Evolutionary conservation across 768 basidiomycete species (phyloP), one percentile per base, ranked within the genome.

Genomic region (Boletus reticuloceps): DNA sequence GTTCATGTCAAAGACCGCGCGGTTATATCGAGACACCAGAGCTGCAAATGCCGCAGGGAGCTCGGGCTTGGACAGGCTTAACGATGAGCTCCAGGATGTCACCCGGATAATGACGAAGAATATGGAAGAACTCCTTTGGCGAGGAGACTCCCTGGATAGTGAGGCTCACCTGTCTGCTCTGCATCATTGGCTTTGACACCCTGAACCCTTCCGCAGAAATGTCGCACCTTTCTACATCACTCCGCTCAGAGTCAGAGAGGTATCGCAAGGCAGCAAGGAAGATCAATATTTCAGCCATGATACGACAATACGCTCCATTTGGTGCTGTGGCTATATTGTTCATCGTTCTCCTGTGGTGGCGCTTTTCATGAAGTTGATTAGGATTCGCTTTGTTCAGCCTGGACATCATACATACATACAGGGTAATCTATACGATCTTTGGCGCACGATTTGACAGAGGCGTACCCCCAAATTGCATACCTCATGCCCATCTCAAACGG

Each of bases 21-120:
- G 96, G 47, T 79, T 98, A 42, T 99, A 99, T 72, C 86, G 86
- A 61, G 97, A 99, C 71, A 93, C 95, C 44, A 83, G 95, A 61
- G 91, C 92, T 46, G 89, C 89, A 20, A 84, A 72, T 55, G 86
- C 88, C 20, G 79, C 86, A 20, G 80, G 76, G 19, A 65, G 78
- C 53, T 87, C 85, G 13, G 81, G 82, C 51, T 71, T 99, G 52
- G 93, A 94, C 70, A 88, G 81, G 72, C 78, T 99, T 44, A 98
- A 98, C 66, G 94, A 94, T 65, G 96, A 99, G 61, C 77, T 99
- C 37, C 94, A 97, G 68, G 97, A 99, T 67, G 97, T 99, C 56
- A 98, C 97, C 47, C 80, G 93, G 60, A 98, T 99, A 73, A 98
- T 99, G 97, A 98, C 97, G 10, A 98, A 99, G 78, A 98, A 99